Evolutionary conservation across 495 filamentous ascomycete species (phyloP).

Genomic region (Chaetomium cochliodes): DNA sequence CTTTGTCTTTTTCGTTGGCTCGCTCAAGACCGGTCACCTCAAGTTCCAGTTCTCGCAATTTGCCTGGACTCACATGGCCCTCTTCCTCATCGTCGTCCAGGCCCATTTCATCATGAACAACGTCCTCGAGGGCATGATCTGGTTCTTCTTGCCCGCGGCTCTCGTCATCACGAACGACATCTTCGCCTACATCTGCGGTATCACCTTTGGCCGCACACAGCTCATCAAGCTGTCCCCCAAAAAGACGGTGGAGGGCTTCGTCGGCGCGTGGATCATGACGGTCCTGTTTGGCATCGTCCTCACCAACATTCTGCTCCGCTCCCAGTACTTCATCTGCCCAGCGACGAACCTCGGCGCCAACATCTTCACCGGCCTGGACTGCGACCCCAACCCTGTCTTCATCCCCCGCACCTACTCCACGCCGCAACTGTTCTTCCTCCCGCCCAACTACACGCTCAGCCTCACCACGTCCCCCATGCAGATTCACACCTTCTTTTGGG

Average conservation of each 20-base stretch:
- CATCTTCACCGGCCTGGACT: conserved; percentile 85
- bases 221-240: conserved; percentile 98
- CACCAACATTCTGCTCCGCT: conserved; percentile 84
- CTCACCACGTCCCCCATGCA: conserved; percentile 84
- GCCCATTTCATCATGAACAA: conserved; percentile 99
- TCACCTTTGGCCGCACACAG: conserved; percentile 93
- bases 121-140: conserved; percentile 99
- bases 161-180: conserved; percentile 99
- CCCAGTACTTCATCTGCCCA: conserved; percentile 97
- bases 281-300: conserved; percentile 78
- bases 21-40: conserved; percentile 94
- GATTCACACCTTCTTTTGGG: conserved; percentile 87
- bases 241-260: conserved; percentile 98
- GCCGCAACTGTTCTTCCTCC: conserved; percentile 64
- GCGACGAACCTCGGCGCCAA: conserved; percentile 95
- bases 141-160: conserved; percentile 96
- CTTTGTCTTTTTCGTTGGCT: conserved; percentile 97
- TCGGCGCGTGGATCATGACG: conserved; percentile 96
- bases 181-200: conserved; percentile 96
- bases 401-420: conserved; percentile 73
- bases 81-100: conserved; percentile 96
- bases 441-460: conserved; percentile 50
- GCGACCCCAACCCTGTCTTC: conserved; percentile 91
- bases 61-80: conserved; percentile 98
- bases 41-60: conserved; percentile 99